Percentiles rank a stretch among this genome's conserved stretches.
Evolutionary conservation across 2,329 filamentous ascomycete genomes (phyloP).

Genomic region (Colletotrichum theobromicola): DNA sequence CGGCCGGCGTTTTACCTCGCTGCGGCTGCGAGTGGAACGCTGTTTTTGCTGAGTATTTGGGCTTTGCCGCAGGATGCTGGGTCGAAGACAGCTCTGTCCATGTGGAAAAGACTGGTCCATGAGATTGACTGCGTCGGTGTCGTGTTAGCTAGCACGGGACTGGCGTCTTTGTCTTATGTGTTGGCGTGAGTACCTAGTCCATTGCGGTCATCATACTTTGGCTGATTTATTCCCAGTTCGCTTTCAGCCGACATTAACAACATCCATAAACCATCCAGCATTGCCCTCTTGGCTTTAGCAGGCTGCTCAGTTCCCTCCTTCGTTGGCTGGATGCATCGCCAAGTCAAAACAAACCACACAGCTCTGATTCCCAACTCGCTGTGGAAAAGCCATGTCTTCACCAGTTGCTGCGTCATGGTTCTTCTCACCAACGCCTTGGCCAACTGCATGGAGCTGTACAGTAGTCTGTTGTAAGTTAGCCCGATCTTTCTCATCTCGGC

Average conservation of each 20-base stretch:
- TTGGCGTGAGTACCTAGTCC: background rate
- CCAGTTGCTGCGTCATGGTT: constrained; percentile 51
- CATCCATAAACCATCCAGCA: background rate
- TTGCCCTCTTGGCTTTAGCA: background rate
- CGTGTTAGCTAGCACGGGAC: background rate
- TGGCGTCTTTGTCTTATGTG: background rate
- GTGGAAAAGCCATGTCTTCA: constrained; percentile 58
- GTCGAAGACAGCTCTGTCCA: constrained; percentile 29
- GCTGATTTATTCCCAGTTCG: background rate
- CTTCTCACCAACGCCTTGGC: constrained; percentile 44
- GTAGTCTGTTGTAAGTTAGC: constrained; percentile 43
- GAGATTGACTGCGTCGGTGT: constrained; percentile 10
- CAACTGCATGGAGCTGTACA: constrained; percentile 47
- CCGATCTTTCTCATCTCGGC: background rate
- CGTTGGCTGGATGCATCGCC: background rate
- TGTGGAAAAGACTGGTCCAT: background rate
- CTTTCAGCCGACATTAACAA: background rate
- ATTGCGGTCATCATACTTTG: constrained; percentile 32
- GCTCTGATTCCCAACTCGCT: constrained; percentile 57
- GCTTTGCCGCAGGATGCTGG: constrained; percentile 47
- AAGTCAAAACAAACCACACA: background rate
- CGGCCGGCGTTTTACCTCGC: background rate
- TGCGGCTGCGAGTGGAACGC: constrained; percentile 34
- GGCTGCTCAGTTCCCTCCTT: background rate
- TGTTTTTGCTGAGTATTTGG: constrained; percentile 43